Evolutionary conservation across 306 rosid genomes (phyloP).

Genomic region (Cajanus cajan): DNA sequence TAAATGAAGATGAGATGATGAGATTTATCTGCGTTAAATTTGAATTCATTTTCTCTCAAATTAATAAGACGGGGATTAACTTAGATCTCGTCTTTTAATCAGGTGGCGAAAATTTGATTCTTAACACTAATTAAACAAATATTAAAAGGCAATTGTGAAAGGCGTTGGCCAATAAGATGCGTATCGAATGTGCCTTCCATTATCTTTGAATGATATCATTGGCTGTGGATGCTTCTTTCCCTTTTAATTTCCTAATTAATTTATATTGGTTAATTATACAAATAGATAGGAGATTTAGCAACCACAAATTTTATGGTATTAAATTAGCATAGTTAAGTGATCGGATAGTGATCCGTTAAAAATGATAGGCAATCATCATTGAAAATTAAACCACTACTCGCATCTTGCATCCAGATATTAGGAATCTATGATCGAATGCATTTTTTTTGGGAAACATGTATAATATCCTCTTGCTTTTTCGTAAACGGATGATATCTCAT

Average conservation of each 20-base stretch:
- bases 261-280: not conserved
- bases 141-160: not conserved
- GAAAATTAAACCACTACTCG: not conserved
- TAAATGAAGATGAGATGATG: no score
- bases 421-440: not conserved
- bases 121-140: not conserved
- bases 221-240: not conserved
- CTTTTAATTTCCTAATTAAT: not conserved
- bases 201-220: not conserved
- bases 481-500: not conserved
- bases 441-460: not conserved
- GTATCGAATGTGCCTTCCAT: not conserved
- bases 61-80: no score
- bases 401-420: not conserved
- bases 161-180: not conserved
- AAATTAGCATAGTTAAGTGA: not conserved
- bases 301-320: not conserved
- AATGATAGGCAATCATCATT: not conserved
- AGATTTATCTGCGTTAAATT: no score
- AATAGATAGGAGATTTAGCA: not conserved
- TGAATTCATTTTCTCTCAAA: no score
- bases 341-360: not conserved
- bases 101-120: no score
- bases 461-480: not conserved
- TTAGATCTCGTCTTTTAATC: no score